These are phyloP conservation scores for Heliocybe sulcata DNA, from an alignment of 1,284 basidiomycete genomes.

Conservation along the genomic window DNA sequence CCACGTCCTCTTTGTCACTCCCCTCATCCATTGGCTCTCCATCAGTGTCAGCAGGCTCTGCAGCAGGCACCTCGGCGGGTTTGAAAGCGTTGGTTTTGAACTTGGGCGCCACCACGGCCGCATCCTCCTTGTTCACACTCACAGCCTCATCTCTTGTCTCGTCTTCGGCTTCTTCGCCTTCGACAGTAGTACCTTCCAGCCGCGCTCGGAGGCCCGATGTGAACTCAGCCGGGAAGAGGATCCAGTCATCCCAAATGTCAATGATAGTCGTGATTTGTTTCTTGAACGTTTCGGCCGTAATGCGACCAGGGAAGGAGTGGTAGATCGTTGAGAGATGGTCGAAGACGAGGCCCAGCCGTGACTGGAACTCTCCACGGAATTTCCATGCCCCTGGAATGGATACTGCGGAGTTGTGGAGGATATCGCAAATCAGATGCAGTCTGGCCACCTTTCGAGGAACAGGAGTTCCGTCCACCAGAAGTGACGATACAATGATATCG, in stretches of 20 bases:
- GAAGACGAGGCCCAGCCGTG: constrained; percentile 81
- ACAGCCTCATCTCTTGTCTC: constrained; percentile 21
- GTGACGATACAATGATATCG: constrained; percentile 79
- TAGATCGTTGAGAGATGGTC: constrained; percentile 92
- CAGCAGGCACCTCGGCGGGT: constrained; percentile 41
- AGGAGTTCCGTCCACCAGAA: constrained; percentile 82
- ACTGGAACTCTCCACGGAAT: constrained; percentile 88
- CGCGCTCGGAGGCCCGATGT: constrained; percentile 64
- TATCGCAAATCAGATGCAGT: constrained; percentile 93
- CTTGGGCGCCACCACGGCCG: constrained; percentile 38
- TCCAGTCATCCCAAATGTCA: constrained; percentile 96
- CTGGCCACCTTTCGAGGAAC: constrained; percentile 95
- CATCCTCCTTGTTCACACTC: constrained; percentile 19
- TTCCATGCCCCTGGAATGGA: constrained; percentile 89
- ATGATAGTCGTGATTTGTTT: constrained; percentile 81
- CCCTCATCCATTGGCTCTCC: constrained; percentile 38
- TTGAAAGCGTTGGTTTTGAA: constrained; percentile 80
- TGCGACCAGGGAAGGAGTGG: constrained; percentile 85
- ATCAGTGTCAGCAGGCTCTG: constrained; percentile 23
- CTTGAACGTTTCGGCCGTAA: constrained; percentile 92
- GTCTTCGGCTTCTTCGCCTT: constrained; percentile 22
- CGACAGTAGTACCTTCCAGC: constrained; percentile 53
- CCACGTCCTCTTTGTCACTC: constrained; percentile 33
- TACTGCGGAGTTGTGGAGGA: constrained; percentile 93
- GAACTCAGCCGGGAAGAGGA: constrained; percentile 83